Conservation (phyloP, 805 yeast species). For the Pichia membranifaciens region DNA sequence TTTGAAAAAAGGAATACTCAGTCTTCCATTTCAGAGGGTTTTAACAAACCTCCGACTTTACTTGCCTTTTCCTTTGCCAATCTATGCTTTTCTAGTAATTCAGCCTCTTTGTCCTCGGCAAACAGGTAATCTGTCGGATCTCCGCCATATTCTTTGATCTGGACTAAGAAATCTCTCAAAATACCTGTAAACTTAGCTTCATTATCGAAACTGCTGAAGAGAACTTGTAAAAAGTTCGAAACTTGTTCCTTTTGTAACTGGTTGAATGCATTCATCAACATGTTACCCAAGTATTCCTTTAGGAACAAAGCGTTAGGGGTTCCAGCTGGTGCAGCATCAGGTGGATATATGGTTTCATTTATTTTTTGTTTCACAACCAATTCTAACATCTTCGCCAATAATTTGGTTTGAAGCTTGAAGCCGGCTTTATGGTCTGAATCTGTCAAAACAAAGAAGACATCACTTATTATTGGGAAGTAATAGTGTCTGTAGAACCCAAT, state of each 20-base stretch:
- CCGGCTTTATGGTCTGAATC: slow-evolving; percentile 98
- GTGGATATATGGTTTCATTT: slow-evolving; percentile 67
- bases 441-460: slow-evolving; percentile 87
- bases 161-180: slow-evolving; percentile 91
- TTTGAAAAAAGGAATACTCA: slow-evolving; percentile 7
- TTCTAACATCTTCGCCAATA: slow-evolving; percentile 77
- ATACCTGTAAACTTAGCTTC: slow-evolving; percentile 72
- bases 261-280: slow-evolving; percentile 86
- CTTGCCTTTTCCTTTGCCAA: slow-evolving; percentile 75
- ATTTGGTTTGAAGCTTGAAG: slow-evolving; percentile 77
- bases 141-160: slow-evolving; percentile 93
- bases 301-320: slow-evolving; percentile 75
- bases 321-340: slow-evolving; percentile 80
- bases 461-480: slow-evolving; percentile 83
- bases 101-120: slow-evolving; percentile 87
- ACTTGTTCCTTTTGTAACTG: slow-evolving; percentile 83
- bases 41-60: slow-evolving; percentile 86
- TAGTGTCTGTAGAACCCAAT: slow-evolving; percentile 83
- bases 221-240: slow-evolving; percentile 69
- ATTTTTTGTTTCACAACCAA: slow-evolving; percentile 75
- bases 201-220: slow-evolving; percentile 68
- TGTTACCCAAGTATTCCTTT: slow-evolving; percentile 73
- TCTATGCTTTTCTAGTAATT: slow-evolving; percentile 60
- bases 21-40: slow-evolving; percentile 92
- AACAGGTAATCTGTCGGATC: slow-evolving; percentile 90